A percentile compares a stretch with the other conserved stretches of the same genome.
These are phyloP conservation scores for Venturia carpophila DNA, from an alignment of 2,329 filamentous ascomycete genomes.

Conservation along the genomic window DNA sequence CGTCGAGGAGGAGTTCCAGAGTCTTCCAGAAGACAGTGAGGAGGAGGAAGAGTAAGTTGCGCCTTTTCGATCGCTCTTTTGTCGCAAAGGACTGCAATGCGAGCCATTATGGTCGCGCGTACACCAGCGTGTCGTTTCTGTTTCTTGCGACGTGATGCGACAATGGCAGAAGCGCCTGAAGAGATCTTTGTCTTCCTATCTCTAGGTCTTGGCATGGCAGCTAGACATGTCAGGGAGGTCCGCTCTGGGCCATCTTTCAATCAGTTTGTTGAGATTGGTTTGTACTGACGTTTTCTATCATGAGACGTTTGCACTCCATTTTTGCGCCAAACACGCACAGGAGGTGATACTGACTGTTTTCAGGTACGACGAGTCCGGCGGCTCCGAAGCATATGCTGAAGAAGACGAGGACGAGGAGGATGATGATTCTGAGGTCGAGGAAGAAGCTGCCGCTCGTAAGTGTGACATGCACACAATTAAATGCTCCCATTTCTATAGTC, in stretches of 20 bases:
- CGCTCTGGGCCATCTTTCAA: background rate
- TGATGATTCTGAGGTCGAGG: slow-evolving; percentile 24
- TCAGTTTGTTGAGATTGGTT: background rate
- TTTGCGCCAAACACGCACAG: background rate
- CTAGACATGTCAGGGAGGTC: background rate
- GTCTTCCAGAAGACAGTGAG: slow-evolving; percentile 37
- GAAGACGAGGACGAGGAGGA: slow-evolving; percentile 29
- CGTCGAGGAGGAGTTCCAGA: slow-evolving; percentile 38
- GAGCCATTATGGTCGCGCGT: slow-evolving; percentile 16
- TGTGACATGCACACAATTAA: slow-evolving; percentile 1
- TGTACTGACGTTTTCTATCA: too few species aligned
- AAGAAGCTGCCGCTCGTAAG: slow-evolving; percentile 27
- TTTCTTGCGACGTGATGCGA: background rate
- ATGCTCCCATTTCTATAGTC: background rate
- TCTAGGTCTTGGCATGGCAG: background rate
- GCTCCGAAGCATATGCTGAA: slow-evolving; percentile 29
- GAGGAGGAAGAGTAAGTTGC: slow-evolving; percentile 38
- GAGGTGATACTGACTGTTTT: slow-evolving; percentile 22
- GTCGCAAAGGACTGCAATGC: background rate
- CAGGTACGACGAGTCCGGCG: slow-evolving; percentile 33
- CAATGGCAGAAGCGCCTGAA: slow-evolving; percentile 1
- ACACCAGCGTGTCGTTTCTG: background rate
- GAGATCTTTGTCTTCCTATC: slow-evolving; percentile 2
- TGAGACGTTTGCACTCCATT: too few species aligned
- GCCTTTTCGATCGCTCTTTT: slow-evolving; percentile 26